Percentiles rank a stretch among this genome's conserved stretches.
phyloP scores from a whole-genome alignment of 192 early-diverging fungal species.

The Mortierella hygrophila region DNA sequence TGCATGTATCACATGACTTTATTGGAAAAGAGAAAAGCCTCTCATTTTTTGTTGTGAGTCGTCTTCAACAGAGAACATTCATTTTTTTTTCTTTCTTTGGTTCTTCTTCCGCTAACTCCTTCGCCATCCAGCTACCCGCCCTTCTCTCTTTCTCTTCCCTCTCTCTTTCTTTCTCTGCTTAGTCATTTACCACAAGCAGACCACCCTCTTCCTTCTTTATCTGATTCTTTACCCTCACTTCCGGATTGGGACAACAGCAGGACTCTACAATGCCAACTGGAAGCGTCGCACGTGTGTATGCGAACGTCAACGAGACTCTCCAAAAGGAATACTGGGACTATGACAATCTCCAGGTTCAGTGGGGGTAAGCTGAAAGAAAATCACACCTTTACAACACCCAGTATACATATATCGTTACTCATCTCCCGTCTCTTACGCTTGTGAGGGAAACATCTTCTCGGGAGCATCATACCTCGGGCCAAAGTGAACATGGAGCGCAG shows the following conservation, averaged over 20 bases:
- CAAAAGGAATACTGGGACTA: constrained; percentile 96
- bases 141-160: not conserved
- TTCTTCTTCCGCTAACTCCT: constrained; percentile 10
- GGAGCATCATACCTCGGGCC: not conserved
- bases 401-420: not conserved
- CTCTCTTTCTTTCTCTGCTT: not conserved
- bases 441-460: not conserved
- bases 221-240: not conserved
- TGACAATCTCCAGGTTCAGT: constrained; percentile 91
- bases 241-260: not conserved
- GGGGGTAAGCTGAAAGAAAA: constrained; percentile 76
- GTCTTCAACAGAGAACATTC: not conserved
- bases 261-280: constrained; percentile 55
- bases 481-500: not conserved
- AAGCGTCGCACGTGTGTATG: constrained; percentile 89
- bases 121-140: not conserved
- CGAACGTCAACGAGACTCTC: constrained; percentile 86
- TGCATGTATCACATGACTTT: not conserved
- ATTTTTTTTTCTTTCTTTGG: constrained; percentile 10
- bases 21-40: not conserved
- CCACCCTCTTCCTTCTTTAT: too few relatives aligned
- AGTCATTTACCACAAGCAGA: not conserved
- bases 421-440: not conserved
- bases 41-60: constrained; percentile 8
- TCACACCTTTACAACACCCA: not conserved